Conservation (phyloP, 306 rosid genomes). For the Prunus campanulata region DNA sequence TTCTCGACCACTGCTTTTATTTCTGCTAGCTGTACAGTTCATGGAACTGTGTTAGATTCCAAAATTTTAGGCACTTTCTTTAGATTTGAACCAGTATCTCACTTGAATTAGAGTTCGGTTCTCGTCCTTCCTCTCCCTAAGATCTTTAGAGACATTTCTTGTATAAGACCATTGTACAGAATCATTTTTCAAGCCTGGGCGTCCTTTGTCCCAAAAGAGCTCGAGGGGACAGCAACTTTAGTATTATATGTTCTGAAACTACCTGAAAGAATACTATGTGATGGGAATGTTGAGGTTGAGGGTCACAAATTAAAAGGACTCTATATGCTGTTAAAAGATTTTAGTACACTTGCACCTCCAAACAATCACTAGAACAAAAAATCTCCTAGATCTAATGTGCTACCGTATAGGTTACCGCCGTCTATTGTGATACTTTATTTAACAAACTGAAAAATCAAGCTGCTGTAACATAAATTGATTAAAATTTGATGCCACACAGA, state of each 20-base stretch:
- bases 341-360: neutral
- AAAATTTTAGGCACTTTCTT: conserved; percentile 25
- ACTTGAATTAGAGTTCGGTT: neutral
- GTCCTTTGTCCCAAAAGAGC: neutral
- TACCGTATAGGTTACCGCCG: too few relatives aligned
- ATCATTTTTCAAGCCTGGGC: neutral
- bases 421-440: neutral
- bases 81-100: conserved; percentile 9
- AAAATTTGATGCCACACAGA: neutral
- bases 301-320: neutral
- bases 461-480: too few relatives aligned
- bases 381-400: too few relatives aligned
- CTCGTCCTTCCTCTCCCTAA: neutral
- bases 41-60: conserved; percentile 32
- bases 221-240: neutral
- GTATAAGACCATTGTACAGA: neutral
- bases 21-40: conserved; percentile 21
- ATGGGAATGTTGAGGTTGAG: neutral
- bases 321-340: neutral
- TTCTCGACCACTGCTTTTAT: conserved; percentile 3
- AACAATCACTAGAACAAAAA: neutral
- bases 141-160: neutral
- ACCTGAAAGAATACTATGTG: neutral
- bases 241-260: neutral
- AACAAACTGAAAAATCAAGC: neutral